phyloP scores from a whole-genome alignment of 2,329 filamentous ascomycete genomes.

The Phialophora chinensis region DNA sequence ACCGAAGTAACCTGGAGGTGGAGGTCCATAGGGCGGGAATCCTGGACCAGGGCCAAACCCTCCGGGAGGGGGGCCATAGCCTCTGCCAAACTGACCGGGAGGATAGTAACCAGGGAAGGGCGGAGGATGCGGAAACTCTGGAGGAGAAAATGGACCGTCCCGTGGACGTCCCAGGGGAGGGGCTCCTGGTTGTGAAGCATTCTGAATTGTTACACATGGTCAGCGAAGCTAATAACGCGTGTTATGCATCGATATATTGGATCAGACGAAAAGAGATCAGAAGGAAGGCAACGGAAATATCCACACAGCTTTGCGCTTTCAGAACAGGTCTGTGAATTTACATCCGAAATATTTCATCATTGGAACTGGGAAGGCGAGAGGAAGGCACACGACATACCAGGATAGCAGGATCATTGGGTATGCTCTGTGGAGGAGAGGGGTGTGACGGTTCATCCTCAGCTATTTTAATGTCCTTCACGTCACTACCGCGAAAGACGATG shows the following conservation, averaged over 20 bases:
- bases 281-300: slow-evolving; percentile 99
- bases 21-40: slow-evolving; percentile 77
- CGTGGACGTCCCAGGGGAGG: slow-evolving; percentile 47
- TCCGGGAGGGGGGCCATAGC: slow-evolving; percentile 57
- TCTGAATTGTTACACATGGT: slow-evolving; percentile 43
- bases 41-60: slow-evolving; percentile 65
- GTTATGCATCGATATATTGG: background rate
- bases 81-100: slow-evolving; percentile 54
- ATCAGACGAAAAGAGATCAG: slow-evolving; percentile 65
- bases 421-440: slow-evolving; percentile 70
- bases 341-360: slow-evolving; percentile 99
- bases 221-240: slow-evolving; percentile 17
- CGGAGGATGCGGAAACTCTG: slow-evolving; percentile 56
- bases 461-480: slow-evolving; percentile 97
- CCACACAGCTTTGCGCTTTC: slow-evolving; percentile 96
- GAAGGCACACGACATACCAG: slow-evolving; percentile 73
- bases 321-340: slow-evolving; percentile 78
- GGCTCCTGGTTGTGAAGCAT: slow-evolving; percentile 51
- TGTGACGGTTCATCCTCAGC: slow-evolving; percentile 76
- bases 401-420: slow-evolving; percentile 88
- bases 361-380: slow-evolving; percentile 37
- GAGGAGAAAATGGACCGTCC: slow-evolving; percentile 45
- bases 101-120: slow-evolving; percentile 49
- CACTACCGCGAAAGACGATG: slow-evolving; percentile 96
- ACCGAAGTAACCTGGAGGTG: slow-evolving; percentile 72